Conservation (phyloP, 2,329 filamentous ascomycete species). For the Aspergillus vadensis region DNA sequence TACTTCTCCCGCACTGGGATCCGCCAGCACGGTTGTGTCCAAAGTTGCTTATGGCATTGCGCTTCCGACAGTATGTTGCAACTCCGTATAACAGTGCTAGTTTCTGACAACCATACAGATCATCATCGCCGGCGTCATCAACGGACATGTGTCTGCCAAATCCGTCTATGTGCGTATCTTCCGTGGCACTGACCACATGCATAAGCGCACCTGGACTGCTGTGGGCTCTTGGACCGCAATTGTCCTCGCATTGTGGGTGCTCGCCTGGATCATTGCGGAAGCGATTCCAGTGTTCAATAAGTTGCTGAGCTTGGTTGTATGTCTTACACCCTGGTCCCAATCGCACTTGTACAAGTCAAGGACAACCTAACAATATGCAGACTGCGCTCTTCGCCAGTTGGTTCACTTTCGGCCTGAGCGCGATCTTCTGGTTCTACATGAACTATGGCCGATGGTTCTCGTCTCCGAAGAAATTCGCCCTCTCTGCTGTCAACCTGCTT, state of each 20-base stretch:
- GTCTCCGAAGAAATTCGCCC: conserved; percentile 32
- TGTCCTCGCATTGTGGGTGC: conserved; percentile 56
- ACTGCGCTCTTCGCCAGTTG: conserved; percentile 65
- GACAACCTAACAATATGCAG: conserved; percentile 13
- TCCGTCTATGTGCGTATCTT: conserved; percentile 68
- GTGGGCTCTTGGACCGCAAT: conserved; percentile 62
- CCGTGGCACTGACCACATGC: conserved; percentile 59
- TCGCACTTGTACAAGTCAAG: not conserved
- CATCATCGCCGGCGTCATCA: conserved; percentile 70
- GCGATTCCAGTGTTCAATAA: conserved; percentile 70
- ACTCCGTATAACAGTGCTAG: not conserved
- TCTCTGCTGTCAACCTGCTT: conserved; percentile 31
- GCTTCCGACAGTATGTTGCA: conserved; percentile 56
- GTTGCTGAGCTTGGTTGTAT: conserved; percentile 62
- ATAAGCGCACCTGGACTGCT: conserved; percentile 53
- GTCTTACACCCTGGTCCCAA: not conserved
- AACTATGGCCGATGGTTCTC: conserved; percentile 37
- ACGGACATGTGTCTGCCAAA: conserved; percentile 66
- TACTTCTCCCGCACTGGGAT: conserved; percentile 66
- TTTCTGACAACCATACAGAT: conserved; percentile 45
- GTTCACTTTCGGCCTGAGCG: conserved; percentile 58
- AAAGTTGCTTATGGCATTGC: conserved; percentile 71
- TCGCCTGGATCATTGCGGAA: conserved; percentile 69
- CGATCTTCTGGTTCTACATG: conserved; percentile 43
- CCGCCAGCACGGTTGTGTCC: conserved; percentile 57